These are phyloP conservation scores for Perilla frutescens DNA, from an alignment of 257 asterid genomes.

Conservation along the genomic window DNA sequence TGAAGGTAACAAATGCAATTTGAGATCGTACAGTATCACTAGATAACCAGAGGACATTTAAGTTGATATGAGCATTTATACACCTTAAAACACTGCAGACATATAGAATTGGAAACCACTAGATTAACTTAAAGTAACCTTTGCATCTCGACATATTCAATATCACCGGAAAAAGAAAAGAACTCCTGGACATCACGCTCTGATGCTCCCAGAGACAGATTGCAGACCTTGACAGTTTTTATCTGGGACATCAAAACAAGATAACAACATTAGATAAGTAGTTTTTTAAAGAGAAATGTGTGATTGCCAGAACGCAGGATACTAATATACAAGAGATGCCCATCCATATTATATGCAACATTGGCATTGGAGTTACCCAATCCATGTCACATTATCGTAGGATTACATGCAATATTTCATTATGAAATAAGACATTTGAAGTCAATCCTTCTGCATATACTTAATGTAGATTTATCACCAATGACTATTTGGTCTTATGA, in stretches of 20 bases:
- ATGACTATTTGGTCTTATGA: not conserved
- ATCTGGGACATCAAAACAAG: constrained; percentile 47
- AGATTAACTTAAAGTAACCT: constrained; percentile 50
- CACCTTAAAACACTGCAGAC: not conserved
- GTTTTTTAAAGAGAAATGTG: not conserved
- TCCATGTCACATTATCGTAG: not conserved
- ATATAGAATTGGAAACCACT: constrained; percentile 19
- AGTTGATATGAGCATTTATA: constrained; percentile 25
- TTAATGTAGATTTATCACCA: constrained; percentile 17
- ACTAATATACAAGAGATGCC: not conserved
- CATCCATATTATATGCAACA: not conserved
- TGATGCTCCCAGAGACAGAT: constrained; percentile 85
- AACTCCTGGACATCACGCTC: constrained; percentile 85
- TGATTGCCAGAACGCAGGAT: not conserved
- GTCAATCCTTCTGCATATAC: not conserved
- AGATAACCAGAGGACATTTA: constrained; percentile 29
- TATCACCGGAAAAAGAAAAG: constrained; percentile 95
- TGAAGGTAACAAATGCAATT: constrained; percentile 90
- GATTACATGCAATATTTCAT: not conserved
- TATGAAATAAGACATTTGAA: not conserved
- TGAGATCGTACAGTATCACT: constrained; percentile 91
- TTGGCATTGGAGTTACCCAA: not conserved
- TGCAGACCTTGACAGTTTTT: constrained; percentile 85
- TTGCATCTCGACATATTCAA: constrained; percentile 88
- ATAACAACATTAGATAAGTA: constrained; percentile 12